These are phyloP conservation scores for Bacidia gigantensis DNA, from an alignment of 495 filamentous ascomycete genomes.

Conservation along the genomic window DNA sequence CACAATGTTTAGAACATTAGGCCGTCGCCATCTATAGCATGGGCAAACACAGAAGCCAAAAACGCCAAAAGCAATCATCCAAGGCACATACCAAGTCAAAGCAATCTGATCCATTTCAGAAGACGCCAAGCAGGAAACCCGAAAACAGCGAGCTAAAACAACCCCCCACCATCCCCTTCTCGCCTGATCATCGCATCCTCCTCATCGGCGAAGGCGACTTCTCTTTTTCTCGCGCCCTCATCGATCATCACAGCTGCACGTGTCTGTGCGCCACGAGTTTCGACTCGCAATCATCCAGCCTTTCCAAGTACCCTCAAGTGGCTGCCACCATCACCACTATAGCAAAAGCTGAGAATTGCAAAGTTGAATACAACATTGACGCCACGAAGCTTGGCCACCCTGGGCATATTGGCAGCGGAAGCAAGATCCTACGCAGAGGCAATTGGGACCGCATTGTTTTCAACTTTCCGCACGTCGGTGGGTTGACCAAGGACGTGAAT, in stretches of 20 bases:
- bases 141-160: neutral
- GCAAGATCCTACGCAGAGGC: conserved; percentile 33
- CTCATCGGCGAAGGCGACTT: conserved; percentile 89
- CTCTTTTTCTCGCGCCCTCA: conserved; percentile 68
- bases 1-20: neutral
- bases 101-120: neutral
- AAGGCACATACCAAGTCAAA: conserved; percentile 7
- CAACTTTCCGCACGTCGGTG: conserved; percentile 95
- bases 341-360: conserved; percentile 23
- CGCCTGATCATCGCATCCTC: conserved; percentile 54
- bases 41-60: conserved; percentile 16
- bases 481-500: conserved; percentile 82
- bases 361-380: conserved; percentile 58
- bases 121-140: neutral
- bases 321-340: conserved; percentile 44
- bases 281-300: conserved; percentile 40
- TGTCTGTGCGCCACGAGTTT: conserved; percentile 51
- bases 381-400: conserved; percentile 50
- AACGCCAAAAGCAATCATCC: neutral
- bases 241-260: conserved; percentile 54
- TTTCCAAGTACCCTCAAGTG: conserved; percentile 67
- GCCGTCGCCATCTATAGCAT: neutral
- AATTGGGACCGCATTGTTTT: conserved; percentile 69
- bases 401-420: conserved; percentile 21
- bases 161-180: conserved; percentile 58